Evolutionary conservation across 495 filamentous ascomycete species (phyloP), one percentile per base, ranked within the genome.

Genomic region (Massariosphaeria phaeospora): DNA sequence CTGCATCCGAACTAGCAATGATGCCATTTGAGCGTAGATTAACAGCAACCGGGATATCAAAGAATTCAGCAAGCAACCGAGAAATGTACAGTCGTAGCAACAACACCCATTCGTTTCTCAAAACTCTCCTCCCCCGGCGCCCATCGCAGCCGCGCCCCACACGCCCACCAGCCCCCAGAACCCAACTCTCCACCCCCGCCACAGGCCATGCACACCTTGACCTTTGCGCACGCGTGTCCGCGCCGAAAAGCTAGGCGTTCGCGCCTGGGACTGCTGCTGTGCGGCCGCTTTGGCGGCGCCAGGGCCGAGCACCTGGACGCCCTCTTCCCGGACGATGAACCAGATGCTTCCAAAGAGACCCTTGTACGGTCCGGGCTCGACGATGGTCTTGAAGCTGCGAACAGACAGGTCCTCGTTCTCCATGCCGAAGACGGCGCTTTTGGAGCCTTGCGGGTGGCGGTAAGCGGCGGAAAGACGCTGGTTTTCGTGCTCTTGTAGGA

Each of bases 111-210:
- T 36, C 18, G 7, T 47, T 17, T 18, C 21, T 27, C 54, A 82
- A 59, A 82, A 82, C 59, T 80, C 79, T 10, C 74, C 77, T 13
- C 72, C 72, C 17, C 70, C 63, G 24, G 57, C 67, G 12, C 84
- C 83, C 29, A 88, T 54, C 8, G 84, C 72, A 44, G 72, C 78
- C 52, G 84, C 77, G 20, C 85, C 83, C 89, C 91, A 91, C 20
- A 95, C 80, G 17, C 91, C 91, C 13, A 91, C 84, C 49, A 96
- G 73, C 0, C 91, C 91, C 93, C 93, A 97, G 79, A 94, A 88
- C 9, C 90, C 90, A 15, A 96, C 84, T 64, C 88, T 84, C 93
- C 93, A 98, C 12, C 93, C 93, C 40, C 93, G 78, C 77, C 88
- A 95, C 12, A 98, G 73, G 0, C 94, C 93, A 25, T 85, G 77